These are phyloP conservation scores for Chrysoporthe deuterocubensis DNA, from an alignment of 2,329 filamentous ascomycete genomes.

Conservation along the genomic window DNA sequence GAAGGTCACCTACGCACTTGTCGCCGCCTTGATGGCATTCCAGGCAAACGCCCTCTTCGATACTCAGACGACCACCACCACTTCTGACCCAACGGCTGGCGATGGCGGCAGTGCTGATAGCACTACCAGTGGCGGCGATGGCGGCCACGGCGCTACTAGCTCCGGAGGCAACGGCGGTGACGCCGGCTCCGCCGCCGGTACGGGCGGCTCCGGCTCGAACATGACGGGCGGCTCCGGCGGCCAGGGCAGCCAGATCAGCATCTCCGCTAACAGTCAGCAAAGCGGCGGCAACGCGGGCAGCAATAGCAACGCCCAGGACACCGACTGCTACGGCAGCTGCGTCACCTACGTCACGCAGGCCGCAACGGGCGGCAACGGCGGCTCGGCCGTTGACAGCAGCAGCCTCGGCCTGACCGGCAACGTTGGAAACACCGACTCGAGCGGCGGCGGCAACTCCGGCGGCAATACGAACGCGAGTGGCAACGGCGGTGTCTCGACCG, in stretches of 20 bases:
- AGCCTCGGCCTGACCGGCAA: not conserved
- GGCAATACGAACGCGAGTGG: conserved; percentile 1
- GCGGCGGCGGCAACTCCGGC: not conserved
- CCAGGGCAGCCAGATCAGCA: not conserved
- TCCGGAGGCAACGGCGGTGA: not conserved
- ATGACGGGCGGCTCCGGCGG: not conserved
- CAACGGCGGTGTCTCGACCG: not conserved
- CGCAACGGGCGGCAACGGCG: not conserved
- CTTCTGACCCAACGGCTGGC: not conserved
- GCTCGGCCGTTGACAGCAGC: not conserved
- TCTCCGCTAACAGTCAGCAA: not conserved
- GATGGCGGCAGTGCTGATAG: not conserved
- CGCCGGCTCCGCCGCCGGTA: not conserved
- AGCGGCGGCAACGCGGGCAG: not conserved
- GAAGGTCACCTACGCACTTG: conserved; percentile 4
- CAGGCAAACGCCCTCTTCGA: conserved; percentile 7
- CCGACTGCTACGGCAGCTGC: conserved; percentile 17
- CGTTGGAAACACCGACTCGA: not conserved
- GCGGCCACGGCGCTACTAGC: not conserved
- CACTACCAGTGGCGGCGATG: not conserved
- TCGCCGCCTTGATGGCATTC: conserved; percentile 11
- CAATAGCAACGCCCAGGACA: conserved; percentile 11
- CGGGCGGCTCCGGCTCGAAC: not conserved
- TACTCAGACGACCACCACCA: not conserved
- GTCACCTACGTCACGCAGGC: conserved; percentile 14